Percentiles rank a stretch among this genome's conserved stretches.
phyloP scores from a whole-genome alignment of 2,329 filamentous ascomycete genomes.

The Hypoxylon sp. region DNA sequence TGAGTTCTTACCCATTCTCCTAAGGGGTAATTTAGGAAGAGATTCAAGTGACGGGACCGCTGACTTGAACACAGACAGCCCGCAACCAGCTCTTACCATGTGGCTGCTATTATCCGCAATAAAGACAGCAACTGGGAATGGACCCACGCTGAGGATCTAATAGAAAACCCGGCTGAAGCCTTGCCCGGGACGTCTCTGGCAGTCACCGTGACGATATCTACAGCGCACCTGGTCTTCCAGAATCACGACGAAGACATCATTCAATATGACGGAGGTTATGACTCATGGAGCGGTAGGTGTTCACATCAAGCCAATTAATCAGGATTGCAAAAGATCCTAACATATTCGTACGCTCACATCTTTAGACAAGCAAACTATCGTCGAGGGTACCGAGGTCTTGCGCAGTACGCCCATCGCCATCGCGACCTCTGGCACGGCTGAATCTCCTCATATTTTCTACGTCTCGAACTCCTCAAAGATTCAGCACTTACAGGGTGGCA shows the following conservation, averaged over 20 bases:
- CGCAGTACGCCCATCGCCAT: neutral
- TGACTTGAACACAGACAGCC: neutral
- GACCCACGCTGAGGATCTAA: neutral
- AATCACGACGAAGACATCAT: neutral
- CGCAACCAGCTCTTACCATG: neutral
- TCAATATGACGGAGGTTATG: neutral
- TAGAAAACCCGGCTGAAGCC: neutral
- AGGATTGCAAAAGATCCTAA: neutral
- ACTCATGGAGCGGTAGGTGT: neutral
- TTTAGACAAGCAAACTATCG: neutral
- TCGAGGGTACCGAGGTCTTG: neutral
- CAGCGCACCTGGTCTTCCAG: neutral
- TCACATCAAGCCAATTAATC: neutral
- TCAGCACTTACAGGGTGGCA: neutral
- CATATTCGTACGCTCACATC: neutral
- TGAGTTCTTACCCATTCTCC: neutral
- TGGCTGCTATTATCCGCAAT: conserved; percentile 1
- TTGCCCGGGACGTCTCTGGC: neutral
- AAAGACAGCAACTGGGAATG: neutral
- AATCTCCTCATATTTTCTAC: neutral
- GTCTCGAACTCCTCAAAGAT: neutral
- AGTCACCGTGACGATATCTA: neutral
- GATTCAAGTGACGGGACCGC: neutral
- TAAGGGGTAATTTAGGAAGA: neutral
- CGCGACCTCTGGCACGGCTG: neutral